Evolutionary conservation across 169 alveolate genomes (phyloP).

Genomic region (Cardiosporidium cionae): DNA sequence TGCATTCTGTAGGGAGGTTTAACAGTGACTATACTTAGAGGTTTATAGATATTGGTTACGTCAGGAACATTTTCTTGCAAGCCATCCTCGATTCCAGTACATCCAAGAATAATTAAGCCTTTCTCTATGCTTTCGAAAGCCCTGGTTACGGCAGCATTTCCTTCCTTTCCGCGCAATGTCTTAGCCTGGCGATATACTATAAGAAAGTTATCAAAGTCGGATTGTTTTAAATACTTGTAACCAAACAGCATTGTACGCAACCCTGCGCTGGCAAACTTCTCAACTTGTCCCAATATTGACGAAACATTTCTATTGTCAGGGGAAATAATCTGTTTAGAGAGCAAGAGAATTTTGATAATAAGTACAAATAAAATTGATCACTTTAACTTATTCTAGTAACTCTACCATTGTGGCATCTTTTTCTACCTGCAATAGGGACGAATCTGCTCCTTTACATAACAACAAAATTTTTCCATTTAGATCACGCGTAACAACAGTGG

Average conservation of each 20-base stretch:
- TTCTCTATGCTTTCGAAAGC: constrained; percentile 63
- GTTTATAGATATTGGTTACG: not conserved
- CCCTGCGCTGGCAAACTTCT: constrained; percentile 75
- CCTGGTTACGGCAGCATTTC: not conserved
- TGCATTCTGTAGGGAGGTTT: not conserved
- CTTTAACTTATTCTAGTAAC: not conserved
- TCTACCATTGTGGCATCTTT: not conserved
- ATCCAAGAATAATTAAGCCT: constrained; percentile 73
- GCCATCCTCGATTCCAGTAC: constrained; percentile 91
- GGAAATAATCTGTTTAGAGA: not conserved
- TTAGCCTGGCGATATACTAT: constrained; percentile 27
- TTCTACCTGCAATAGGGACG: constrained; percentile 33
- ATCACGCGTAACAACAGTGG: constrained; percentile 75
- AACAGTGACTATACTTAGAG: not conserved
- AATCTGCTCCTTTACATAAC: constrained; percentile 68
- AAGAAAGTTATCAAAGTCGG: constrained; percentile 51
- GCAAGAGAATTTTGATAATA: not conserved
- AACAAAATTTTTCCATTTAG: constrained; percentile 40
- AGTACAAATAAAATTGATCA: not conserved
- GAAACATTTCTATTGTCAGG: constrained; percentile 1
- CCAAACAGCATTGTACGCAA: constrained; percentile 87
- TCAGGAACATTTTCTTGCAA: constrained; percentile 6
- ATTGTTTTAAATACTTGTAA: constrained; percentile 58
- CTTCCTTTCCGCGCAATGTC: not conserved
- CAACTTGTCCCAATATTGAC: constrained; percentile 42